Percentiles rank a stretch among this genome's conserved stretches.
These are phyloP conservation scores for Ceratocystis albifundus DNA, from an alignment of 2,329 filamentous ascomycete species.

Conservation along the genomic window DNA sequence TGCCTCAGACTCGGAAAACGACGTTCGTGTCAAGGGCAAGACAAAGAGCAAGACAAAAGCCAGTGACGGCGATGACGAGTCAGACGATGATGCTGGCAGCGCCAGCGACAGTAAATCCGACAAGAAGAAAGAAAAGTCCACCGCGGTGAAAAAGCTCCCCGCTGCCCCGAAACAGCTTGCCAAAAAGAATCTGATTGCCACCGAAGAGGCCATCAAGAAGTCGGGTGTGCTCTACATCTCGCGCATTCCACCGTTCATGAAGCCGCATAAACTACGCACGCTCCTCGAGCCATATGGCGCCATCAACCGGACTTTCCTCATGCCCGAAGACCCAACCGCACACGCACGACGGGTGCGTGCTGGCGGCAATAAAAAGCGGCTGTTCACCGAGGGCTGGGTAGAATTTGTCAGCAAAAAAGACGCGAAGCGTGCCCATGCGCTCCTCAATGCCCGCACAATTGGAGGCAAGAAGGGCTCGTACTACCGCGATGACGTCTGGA, in stretches of 20 bases:
- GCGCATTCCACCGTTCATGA: constrained; percentile 80
- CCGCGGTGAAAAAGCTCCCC: constrained; percentile 17
- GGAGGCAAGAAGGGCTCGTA: constrained; percentile 75
- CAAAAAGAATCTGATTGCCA: constrained; percentile 56
- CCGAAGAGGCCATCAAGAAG: constrained; percentile 53
- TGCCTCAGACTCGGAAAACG: constrained; percentile 29
- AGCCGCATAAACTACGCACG: constrained; percentile 62
- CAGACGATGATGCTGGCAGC: constrained; percentile 31
- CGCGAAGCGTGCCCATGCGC: constrained; percentile 63
- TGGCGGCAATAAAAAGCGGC: constrained; percentile 73
- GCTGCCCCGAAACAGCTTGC: constrained; percentile 32
- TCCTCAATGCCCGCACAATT: constrained; percentile 65
- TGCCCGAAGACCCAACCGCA: constrained; percentile 58
- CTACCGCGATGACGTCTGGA: constrained; percentile 82
- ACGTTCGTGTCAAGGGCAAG: constrained; percentile 24
- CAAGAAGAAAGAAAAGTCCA: constrained; percentile 30
- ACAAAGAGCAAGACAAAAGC: constrained; percentile 29
- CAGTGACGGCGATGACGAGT: constrained; percentile 27
- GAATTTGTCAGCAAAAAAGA: constrained; percentile 67
- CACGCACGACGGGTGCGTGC: constrained; percentile 55
- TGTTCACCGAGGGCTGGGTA: constrained; percentile 78
- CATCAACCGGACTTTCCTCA: constrained; percentile 67
- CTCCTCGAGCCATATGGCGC: constrained; percentile 64
- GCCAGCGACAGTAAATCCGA: constrained; percentile 42
- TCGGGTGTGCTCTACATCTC: constrained; percentile 77